phyloP scores from a whole-genome alignment of 179 eudicot genomes.

The Actinidia polygama region DNA sequence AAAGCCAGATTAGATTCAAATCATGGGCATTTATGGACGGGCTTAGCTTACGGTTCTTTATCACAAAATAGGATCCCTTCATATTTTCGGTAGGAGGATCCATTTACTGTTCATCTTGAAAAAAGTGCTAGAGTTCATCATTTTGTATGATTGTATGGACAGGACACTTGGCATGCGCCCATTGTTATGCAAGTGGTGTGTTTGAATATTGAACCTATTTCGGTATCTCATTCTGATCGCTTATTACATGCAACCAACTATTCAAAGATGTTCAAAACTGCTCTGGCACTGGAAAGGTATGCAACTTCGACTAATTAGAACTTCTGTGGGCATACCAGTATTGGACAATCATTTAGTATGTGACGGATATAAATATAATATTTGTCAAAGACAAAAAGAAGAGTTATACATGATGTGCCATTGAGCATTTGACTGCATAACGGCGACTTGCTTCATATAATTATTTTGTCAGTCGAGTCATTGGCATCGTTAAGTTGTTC shows the following conservation, averaged over 20 bases:
- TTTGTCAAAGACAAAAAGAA: too few relatives aligned
- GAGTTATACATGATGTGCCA: too few relatives aligned
- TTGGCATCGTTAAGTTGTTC: too few relatives aligned
- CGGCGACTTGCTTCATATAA: too few relatives aligned
- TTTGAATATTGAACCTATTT: conserved; percentile 77
- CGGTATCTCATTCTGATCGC: conserved; percentile 52
- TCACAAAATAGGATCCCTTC: not conserved
- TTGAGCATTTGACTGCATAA: too few relatives aligned
- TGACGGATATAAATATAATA: too few relatives aligned
- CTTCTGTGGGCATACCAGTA: too few relatives aligned
- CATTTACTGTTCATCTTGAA: not conserved
- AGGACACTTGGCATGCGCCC: conserved; percentile 96
- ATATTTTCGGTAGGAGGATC: not conserved
- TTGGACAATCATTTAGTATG: too few relatives aligned
- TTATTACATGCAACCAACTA: conserved; percentile 33
- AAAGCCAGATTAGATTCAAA: not conserved
- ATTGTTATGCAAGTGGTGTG: conserved; percentile 89
- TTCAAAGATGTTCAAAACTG: too few relatives aligned
- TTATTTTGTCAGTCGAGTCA: too few relatives aligned
- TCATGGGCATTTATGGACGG: not conserved
- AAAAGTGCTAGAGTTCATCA: not conserved
- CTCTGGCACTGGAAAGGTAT: too few relatives aligned
- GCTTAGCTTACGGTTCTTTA: not conserved
- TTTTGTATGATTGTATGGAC: conserved; percentile 21
- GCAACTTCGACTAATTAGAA: too few relatives aligned